A percentile compares a stretch with the other conserved stretches of the same genome.
Evolutionary conservation across 2,329 filamentous ascomycete genomes (phyloP).

Genomic region (Xylaria sp.): DNA sequence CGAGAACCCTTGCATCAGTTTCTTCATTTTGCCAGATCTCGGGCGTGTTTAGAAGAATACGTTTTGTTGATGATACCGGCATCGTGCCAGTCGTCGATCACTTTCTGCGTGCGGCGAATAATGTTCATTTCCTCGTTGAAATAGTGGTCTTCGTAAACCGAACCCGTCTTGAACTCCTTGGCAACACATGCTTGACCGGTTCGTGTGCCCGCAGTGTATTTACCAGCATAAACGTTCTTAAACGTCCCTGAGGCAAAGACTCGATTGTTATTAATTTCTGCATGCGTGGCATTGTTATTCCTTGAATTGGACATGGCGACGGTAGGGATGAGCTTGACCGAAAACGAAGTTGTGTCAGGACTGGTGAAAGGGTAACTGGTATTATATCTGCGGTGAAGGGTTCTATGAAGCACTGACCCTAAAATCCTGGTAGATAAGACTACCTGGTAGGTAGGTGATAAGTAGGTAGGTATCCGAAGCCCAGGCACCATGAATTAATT

Average conservation of each 20-base stretch:
- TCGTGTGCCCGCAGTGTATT: conserved; percentile 46
- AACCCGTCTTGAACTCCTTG: conserved; percentile 54
- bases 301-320: conserved; percentile 11
- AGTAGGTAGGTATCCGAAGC: no score
- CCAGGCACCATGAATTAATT: no score
- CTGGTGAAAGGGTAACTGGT: no score
- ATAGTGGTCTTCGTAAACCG: conserved; percentile 48
- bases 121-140: conserved; percentile 53
- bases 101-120: conserved; percentile 49
- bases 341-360: background rate
- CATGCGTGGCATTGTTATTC: background rate
- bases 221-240: conserved; percentile 45
- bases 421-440: no score
- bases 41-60: conserved; percentile 52
- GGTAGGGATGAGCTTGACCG: background rate
- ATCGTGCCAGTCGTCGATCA: conserved; percentile 52
- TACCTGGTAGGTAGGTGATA: no score
- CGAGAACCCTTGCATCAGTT: conserved; percentile 42
- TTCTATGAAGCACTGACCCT: no score
- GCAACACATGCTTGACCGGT: conserved; percentile 49
- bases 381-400: no score
- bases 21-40: conserved; percentile 45
- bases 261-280: background rate
- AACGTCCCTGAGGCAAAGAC: conserved; percentile 13
- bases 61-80: conserved; percentile 46